Base-by-base conservation (phyloP, 1,284 basidiomycete genomes). In the Leucoagaricus sp. region DNA sequence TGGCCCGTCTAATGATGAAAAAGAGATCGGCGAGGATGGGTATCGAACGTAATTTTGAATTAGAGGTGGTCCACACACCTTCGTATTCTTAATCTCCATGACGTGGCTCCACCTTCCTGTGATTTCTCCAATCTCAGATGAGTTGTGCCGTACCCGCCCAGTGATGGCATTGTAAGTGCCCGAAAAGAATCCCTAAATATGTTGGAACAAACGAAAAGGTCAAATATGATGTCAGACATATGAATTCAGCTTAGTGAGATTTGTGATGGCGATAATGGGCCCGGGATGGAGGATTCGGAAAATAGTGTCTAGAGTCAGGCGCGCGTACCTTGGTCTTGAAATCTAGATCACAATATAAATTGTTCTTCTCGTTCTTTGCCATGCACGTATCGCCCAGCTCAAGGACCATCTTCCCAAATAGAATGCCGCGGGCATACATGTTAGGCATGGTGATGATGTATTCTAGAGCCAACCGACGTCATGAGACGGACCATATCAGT, bases 401-500 rank as follows among this genome's bases (percentile, higher is more conserved):
- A 49, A 98, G 80, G 17, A 98, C 89, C 95, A 99, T 98, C 80
- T 95, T 96, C 15, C 96, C 97, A 70, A 98, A 98, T 44, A 98
- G 75, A 65, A 99, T 99, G 1, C 97, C 96, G 44, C 96, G 85
- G 19, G 96, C 96, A 70, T 97, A 98, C 91, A 96, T 96, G 76
- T 96, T 97, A 31, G 95, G 95, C 94, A 97, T 96, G 59, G 89
- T 90, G 64, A 94, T 85, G 58, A 91, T 81, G 71, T 94, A 94
- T 63, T 92, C 91, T 86, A 70, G 29, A 28, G 28, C 46, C 50
- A 34, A 46, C 17, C 31, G 41, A 31, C 28, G 51, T 40, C 25
- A 49, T 50, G 23, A 21, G 28, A 46, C 31, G n/a, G 15, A 47
- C 13, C 42, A 19, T 17, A 54, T 33, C 46, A 57, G 38, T 50